phyloP scores from a whole-genome alignment of 352 stramenopile species.

The Peronospora farinosa region DNA sequence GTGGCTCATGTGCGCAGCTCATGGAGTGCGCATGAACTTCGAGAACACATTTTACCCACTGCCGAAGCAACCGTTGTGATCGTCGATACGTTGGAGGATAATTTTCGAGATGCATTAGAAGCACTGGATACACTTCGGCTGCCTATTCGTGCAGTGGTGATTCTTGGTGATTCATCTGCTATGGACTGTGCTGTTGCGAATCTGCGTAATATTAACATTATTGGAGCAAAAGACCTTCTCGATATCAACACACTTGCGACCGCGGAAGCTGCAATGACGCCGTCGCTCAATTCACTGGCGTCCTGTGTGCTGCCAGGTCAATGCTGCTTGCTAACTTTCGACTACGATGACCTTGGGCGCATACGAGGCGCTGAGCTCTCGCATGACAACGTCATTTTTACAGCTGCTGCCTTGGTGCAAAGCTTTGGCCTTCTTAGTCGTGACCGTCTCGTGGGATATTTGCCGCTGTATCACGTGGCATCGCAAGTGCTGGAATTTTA shows the following conservation, averaged over 20 bases:
- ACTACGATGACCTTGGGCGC: slow-evolving; percentile 44
- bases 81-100: slow-evolving; percentile 44
- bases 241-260: slow-evolving; percentile 23
- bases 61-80: slow-evolving; percentile 52
- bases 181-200: slow-evolving; percentile 22
- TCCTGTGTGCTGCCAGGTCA: slow-evolving; percentile 33
- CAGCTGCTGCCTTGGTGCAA: slow-evolving; percentile 48
- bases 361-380: slow-evolving; percentile 54
- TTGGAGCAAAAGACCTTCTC: slow-evolving; percentile 41
- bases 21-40: slow-evolving; percentile 50
- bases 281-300: slow-evolving; percentile 29
- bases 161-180: slow-evolving; percentile 23
- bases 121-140: slow-evolving; percentile 17
- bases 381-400: slow-evolving; percentile 85
- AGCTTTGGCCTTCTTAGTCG: slow-evolving; percentile 44
- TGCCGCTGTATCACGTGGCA: slow-evolving; percentile 61
- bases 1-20: slow-evolving; percentile 49
- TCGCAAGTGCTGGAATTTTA: slow-evolving; percentile 73
- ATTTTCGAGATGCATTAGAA: slow-evolving; percentile 38
- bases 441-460: slow-evolving; percentile 60
- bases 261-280: slow-evolving; percentile 11
- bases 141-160: slow-evolving; percentile 39
- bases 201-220: slow-evolving; percentile 34
- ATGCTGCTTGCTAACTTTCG: slow-evolving; percentile 55
- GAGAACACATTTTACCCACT: slow-evolving; percentile 44